These are phyloP conservation scores for Candida sojae DNA, from an alignment of 1,139 yeast species.

Conservation along the genomic window DNA sequence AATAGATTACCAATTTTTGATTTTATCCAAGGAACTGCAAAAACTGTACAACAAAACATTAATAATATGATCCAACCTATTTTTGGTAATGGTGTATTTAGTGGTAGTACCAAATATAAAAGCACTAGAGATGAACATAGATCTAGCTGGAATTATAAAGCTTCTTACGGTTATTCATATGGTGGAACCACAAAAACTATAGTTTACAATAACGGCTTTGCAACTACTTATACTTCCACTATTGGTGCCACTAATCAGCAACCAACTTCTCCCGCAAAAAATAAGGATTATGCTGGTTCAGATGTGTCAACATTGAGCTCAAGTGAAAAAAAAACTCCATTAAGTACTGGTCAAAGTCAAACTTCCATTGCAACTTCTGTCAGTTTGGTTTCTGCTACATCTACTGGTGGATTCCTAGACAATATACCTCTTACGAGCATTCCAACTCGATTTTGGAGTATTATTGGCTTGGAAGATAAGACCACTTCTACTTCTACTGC, in stretches of 20 bases:
- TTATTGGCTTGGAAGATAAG: neutral
- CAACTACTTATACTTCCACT: neutral
- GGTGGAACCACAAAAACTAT: neutral
- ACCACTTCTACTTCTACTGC: neutral
- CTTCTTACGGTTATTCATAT: neutral
- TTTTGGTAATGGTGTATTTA: conserved; percentile 5
- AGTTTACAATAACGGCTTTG: neutral
- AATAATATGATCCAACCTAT: conserved; percentile 5
- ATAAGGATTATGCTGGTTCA: neutral
- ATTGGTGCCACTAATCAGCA: neutral
- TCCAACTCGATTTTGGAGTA: conserved; percentile 3
- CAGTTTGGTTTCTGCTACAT: neutral
- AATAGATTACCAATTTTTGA: conserved; percentile 8
- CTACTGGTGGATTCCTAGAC: neutral
- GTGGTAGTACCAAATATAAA: neutral
- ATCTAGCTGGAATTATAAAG: neutral
- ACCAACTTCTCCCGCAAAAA: neutral
- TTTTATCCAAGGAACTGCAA: neutral
- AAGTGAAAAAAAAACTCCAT: neutral
- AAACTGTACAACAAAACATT: conserved; percentile 1
- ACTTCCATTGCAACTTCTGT: neutral
- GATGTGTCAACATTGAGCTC: neutral
- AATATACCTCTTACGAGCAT: neutral
- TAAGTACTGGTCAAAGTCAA: neutral
- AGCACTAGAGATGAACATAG: neutral